Base-by-base conservation (phyloP, 768 basidiomycete species). In the Clathrus columnatus region DNA sequence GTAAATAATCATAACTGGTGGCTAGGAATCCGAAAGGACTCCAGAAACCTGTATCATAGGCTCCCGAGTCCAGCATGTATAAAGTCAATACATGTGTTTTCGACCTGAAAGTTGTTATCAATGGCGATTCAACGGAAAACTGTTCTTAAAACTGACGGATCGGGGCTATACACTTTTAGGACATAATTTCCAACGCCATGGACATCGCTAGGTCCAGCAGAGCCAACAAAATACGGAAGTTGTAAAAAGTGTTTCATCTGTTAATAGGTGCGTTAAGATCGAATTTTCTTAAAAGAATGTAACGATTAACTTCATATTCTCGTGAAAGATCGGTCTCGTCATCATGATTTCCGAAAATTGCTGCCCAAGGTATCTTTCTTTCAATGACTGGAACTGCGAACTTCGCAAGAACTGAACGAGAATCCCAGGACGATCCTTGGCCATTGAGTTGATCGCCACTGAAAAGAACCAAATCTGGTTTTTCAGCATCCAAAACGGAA, bases 281-380 rank as follows among this genome's bases (percentile, higher is more conserved):
- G 14, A 10, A 47, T 14, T 16, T 7, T 46, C 11, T 16, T 11
- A 36, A 36, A 36, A n/a, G 10, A 36, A 36, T 14, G 14, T 14
- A 36, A 8, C n/a, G 36, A 14, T 36, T 36, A 36, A 55, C 54
- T 30, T 55, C 54, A 24, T 36, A 24, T 21, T 76, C 79, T 59
- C 84, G 82, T 26, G 70, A 61, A 61, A 75, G 61, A 14, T 84
- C 86, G 49, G 81, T 76, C 57, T 93, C 87, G 44, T 82, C 79
- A 61, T 97, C 95, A 67, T 99, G 95, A 64, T 99, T 97, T 1
- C 95, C 95, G 67, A 97, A 94, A 2, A 97, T 78, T 0, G 84
- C 86, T 3, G 91, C 82, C 94, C 94, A 99, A 0, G 94, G 88
- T 32, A 95, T 85, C 20, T 76, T 69, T 47, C 83, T 78, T 11